A percentile compares a stretch with the other conserved stretches of the same genome.
Evolutionary conservation across 768 basidiomycete species (phyloP).

Genomic region (Mycena galopus): DNA sequence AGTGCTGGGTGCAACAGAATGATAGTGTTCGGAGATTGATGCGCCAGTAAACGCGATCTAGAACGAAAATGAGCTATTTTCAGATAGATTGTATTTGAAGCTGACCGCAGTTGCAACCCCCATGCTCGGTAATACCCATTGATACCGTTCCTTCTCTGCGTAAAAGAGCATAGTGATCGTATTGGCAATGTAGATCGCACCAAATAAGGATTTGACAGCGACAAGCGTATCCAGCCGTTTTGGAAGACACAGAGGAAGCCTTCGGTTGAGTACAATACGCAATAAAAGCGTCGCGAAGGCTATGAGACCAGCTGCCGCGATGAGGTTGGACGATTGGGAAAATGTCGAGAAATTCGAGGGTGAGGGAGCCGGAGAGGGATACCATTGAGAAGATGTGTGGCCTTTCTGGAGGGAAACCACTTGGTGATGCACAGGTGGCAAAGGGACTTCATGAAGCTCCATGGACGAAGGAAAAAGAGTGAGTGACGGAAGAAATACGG

Average conservation of each 20-base stretch:
- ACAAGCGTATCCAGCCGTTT: background rate
- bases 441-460: no score
- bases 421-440: no score
- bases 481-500: no score
- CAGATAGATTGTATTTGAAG: background rate
- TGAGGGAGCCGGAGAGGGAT: no score
- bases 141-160: background rate
- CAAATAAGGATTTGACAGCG: background rate
- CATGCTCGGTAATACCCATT: background rate
- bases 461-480: no score
- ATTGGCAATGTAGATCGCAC: background rate
- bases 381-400: no score
- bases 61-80: background rate
- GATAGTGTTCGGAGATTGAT: constrained; percentile 24
- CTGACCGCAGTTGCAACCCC: constrained; percentile 19
- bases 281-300: background rate
- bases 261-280: constrained; percentile 1
- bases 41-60: constrained; percentile 9
- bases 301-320: background rate
- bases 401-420: no score
- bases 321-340: background rate
- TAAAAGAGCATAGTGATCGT: background rate
- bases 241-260: background rate
- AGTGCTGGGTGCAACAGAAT: constrained; percentile 26
- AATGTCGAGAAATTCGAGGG: no score